Evolutionary conservation across 257 asterid genomes (phyloP).

Genomic region (Mentha longifolia): DNA sequence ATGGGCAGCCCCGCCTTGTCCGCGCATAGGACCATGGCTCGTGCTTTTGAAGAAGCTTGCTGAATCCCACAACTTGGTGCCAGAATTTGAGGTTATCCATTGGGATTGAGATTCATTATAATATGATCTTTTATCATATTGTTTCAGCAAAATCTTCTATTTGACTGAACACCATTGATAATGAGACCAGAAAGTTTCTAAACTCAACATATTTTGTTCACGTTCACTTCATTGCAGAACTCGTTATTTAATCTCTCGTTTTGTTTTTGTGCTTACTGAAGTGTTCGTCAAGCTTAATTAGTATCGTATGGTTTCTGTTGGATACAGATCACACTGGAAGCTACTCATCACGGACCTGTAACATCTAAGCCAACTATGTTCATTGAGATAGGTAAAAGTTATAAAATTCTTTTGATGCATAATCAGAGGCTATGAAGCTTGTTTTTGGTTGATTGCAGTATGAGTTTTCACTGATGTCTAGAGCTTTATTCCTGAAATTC

Average conservation of each 20-base stretch:
- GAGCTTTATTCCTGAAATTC: background rate
- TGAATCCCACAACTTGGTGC: slow-evolving; percentile 69
- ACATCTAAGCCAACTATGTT: slow-evolving; percentile 90
- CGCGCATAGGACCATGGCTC: slow-evolving; percentile 89
- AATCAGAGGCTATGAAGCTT: background rate
- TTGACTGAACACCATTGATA: background rate
- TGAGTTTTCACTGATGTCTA: background rate
- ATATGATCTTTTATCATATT: background rate
- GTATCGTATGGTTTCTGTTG: slow-evolving; percentile 29
- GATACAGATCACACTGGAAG: slow-evolving; percentile 80
- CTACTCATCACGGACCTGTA: slow-evolving; percentile 97
- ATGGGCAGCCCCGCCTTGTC: slow-evolving; percentile 97
- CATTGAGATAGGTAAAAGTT: slow-evolving; percentile 72
- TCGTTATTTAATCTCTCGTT: background rate
- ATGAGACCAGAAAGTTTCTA: background rate
- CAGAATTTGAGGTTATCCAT: slow-evolving; percentile 82
- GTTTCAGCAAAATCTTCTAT: slow-evolving; percentile 11
- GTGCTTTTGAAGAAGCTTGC: slow-evolving; percentile 83
- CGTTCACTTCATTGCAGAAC: background rate
- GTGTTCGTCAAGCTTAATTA: background rate
- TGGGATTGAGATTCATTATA: background rate
- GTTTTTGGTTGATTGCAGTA: background rate
- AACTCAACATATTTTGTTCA: background rate
- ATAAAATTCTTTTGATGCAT: background rate
- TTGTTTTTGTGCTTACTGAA: background rate